Conservation (phyloP, 163 green algal species). For the Chlamydomonas reinhardtii region DNA sequence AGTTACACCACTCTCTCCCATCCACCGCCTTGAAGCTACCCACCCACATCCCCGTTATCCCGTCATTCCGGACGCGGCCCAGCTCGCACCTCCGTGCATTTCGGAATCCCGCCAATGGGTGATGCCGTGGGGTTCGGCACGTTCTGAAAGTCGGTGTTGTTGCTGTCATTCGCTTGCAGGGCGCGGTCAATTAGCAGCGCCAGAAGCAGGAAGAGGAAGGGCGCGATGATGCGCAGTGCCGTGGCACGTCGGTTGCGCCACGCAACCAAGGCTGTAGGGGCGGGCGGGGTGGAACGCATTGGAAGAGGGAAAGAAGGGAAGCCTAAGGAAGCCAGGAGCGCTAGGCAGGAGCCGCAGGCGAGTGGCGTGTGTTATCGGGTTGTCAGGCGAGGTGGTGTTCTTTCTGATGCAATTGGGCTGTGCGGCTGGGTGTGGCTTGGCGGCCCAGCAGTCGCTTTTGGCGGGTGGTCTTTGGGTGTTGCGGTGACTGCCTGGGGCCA, state of each 20-base stretch:
- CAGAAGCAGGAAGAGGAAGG: conserved; percentile 81
- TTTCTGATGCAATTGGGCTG: too few relatives aligned
- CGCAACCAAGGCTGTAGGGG: conserved; percentile 70
- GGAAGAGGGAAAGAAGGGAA: too few relatives aligned
- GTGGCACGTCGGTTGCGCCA: conserved; percentile 81
- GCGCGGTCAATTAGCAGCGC: conserved; percentile 76
- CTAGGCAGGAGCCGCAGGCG: neutral
- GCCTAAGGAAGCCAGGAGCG: neutral
- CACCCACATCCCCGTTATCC: neutral
- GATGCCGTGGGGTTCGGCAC: conserved; percentile 47
- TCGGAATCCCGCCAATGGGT: conserved; percentile 60
- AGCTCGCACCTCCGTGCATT: conserved; percentile 41
- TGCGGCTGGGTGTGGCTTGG: too few relatives aligned
- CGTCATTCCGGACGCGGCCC: too few relatives aligned
- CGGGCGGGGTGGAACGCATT: neutral
- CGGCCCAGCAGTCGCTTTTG: too few relatives aligned
- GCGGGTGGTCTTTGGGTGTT: too few relatives aligned
- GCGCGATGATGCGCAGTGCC: conserved; percentile 70
- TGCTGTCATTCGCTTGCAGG: conserved; percentile 46
- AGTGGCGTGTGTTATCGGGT: too few relatives aligned
- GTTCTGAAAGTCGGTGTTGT: conserved; percentile 30
- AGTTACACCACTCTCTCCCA: too few relatives aligned
- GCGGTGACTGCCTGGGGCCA: too few relatives aligned
- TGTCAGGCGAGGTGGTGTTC: too few relatives aligned
- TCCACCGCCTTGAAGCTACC: too few relatives aligned